These are phyloP conservation scores for Monosporozyma aquatica DNA, from an alignment of 805 yeast genomes.

Conservation along the genomic window DNA sequence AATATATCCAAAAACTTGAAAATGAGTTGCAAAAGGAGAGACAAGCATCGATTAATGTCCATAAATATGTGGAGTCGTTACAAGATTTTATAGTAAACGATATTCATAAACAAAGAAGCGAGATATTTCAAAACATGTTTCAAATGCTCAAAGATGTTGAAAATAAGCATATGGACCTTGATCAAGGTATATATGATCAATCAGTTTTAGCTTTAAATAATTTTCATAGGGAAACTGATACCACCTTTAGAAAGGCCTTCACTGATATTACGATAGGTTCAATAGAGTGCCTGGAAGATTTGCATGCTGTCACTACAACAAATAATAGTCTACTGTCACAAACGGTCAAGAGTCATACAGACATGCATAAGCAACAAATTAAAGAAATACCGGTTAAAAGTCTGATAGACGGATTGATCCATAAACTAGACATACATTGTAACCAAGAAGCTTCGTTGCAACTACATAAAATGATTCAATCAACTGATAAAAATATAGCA, in stretches of 20 bases:
- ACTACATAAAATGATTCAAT: not conserved
- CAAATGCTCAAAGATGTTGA: constrained; percentile 8
- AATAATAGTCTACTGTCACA: not conserved
- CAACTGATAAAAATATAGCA: not conserved
- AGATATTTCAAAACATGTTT: constrained; percentile 5
- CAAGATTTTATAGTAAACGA: constrained; percentile 10
- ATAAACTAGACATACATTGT: not conserved
- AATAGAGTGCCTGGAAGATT: constrained; percentile 2
- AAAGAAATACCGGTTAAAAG: not conserved
- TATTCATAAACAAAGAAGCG: constrained; percentile 8
- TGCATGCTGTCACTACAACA: not conserved
- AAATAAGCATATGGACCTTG: constrained; percentile 7
- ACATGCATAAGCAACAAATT: not conserved
- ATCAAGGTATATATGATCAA: constrained; percentile 4
- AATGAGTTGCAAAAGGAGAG: constrained; percentile 9
- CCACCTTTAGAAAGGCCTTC: constrained; percentile 4
- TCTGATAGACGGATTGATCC: not conserved
- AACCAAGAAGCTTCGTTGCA: not conserved
- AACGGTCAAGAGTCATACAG: not conserved
- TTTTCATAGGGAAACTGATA: constrained; percentile 1
- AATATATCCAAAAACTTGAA: constrained; percentile 6
- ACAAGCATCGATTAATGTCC: constrained; percentile 3
- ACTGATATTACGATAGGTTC: constrained; percentile 3
- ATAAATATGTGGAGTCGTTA: constrained; percentile 7
- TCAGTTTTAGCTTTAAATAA: constrained; percentile 1